Evolutionary conservation across 208 protist species (phyloP), one percentile per base, ranked within the genome.

Genomic region (Leishmania major): DNA sequence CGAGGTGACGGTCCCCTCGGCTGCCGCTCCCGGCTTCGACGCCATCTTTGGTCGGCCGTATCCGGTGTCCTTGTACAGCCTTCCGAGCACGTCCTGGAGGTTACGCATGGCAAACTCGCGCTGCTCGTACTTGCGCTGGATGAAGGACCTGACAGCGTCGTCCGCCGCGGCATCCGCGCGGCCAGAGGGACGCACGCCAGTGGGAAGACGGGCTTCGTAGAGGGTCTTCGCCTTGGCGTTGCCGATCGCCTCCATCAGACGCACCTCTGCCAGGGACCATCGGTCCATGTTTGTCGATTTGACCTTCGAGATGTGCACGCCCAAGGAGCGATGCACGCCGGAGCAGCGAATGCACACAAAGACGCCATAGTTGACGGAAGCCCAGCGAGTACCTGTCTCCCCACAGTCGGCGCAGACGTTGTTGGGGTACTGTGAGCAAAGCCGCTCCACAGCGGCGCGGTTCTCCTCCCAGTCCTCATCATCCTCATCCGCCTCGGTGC

Each of bases 271-370:
- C 13, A 71, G 57, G 37, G 60, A 82, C 95, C 95, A 98, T 51
- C 89, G 90, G 84, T 99, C 98, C 86, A 99, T 96, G 77, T 91
- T 98, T 11, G 96, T 93, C 13, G 95, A 98, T 72, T 97, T 97
- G 22, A 99, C 93, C 82, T 99, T 98, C 13, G 94, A 97, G 45
- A 99, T 82, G 87, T 99, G 96, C 37, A 94, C 90, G 45, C 98
- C 98, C 10, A 99, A 86, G 15, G 91, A 94, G 79, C 98, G 94
- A 83, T 99, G 98, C 45, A 99, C 92, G 43, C 97, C 97, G 3
- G 96, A 89, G 88, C 98, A 99, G 67, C 96, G 91, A 45, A 98
- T 96, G 84, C 97, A 99, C 15, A 98, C 71, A 84, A 99, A 98
- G 17, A 98, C 87, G 60, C 97, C 97, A 59, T 93, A 84, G 80